A percentile compares a stretch with the other conserved stretches of the same genome.
Conservation (phyloP, 192 early-diverging fungal genomes). For the Rhizoclosmatium globosum region DNA sequence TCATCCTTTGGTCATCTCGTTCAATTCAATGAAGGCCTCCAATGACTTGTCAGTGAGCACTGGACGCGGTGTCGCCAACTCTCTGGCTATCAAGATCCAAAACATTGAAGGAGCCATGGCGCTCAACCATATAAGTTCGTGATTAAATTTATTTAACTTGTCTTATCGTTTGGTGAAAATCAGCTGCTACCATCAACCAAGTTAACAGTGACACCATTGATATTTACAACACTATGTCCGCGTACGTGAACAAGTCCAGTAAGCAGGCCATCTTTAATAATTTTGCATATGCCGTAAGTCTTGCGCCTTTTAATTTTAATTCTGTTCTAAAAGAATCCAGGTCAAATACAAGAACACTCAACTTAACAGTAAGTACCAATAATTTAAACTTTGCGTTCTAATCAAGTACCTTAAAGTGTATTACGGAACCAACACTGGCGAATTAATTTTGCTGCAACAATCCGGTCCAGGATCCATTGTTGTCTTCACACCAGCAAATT, state of each 20-base stretch:
- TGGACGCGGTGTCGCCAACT: neutral
- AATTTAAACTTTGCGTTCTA: too few species aligned
- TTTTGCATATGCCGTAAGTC: constrained; percentile 4
- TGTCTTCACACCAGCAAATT: neutral
- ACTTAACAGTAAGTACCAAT: too few species aligned
- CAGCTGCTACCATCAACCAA: neutral
- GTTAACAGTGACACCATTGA: neutral
- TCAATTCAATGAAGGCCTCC: neutral
- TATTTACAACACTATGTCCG: neutral
- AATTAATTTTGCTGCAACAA: neutral
- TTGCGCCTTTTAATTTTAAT: neutral
- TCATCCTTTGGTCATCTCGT: neutral
- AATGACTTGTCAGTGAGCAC: neutral
- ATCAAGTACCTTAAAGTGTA: neutral
- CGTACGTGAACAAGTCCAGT: neutral
- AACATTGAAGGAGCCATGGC: neutral
- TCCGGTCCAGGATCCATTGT: neutral
- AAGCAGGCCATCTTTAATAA: neutral
- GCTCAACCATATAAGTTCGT: neutral
- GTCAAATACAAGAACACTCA: neutral
- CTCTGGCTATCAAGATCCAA: constrained; percentile 10
- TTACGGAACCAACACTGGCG: neutral
- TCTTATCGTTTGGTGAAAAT: neutral
- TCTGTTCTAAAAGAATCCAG: neutral
- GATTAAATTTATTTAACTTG: neutral